phyloP scores from a whole-genome alignment of 1,139 yeast species.

The Keqinozyma sinolaborantium region DNA sequence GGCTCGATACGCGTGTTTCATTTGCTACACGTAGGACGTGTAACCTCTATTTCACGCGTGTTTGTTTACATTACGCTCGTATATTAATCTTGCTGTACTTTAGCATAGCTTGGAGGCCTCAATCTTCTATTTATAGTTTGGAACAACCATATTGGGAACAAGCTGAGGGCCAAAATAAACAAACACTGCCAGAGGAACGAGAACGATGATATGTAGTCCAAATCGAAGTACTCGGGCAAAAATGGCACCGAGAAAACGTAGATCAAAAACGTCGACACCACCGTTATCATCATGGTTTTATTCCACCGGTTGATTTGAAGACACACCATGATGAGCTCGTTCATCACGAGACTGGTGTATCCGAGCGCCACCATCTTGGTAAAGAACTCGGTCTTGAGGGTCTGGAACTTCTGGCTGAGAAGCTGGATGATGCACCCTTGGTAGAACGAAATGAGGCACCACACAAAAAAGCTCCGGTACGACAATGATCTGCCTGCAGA shows the following conservation, averaged over 20 bases:
- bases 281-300: slow-evolving; percentile 68
- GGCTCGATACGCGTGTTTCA: too few relatives aligned
- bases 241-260: slow-evolving; percentile 80
- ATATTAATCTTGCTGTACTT: slow-evolving; percentile 68
- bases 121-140: slow-evolving; percentile 70
- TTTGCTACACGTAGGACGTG: background rate
- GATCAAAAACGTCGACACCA: slow-evolving; percentile 62
- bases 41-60: background rate
- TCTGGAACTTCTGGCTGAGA: slow-evolving; percentile 70
- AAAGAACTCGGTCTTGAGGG: slow-evolving; percentile 54
- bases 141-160: slow-evolving; percentile 87
- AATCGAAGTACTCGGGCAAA: slow-evolving; percentile 77
- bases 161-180: slow-evolving; percentile 63
- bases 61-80: background rate
- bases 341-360: slow-evolving; percentile 74
- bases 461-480: slow-evolving; percentile 81
- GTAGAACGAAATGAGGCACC: slow-evolving; percentile 84
- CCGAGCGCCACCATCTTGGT: slow-evolving; percentile 80
- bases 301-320: slow-evolving; percentile 91
- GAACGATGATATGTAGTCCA: slow-evolving; percentile 56
- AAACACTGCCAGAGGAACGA: slow-evolving; percentile 68
- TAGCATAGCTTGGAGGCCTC: slow-evolving; percentile 96
- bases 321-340: slow-evolving; percentile 92
- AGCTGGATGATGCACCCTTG: slow-evolving; percentile 87
- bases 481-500: slow-evolving; percentile 86